Base-by-base conservation (phyloP, 495 filamentous ascomycete species). In the Lasiosphaeria ovina region DNA sequence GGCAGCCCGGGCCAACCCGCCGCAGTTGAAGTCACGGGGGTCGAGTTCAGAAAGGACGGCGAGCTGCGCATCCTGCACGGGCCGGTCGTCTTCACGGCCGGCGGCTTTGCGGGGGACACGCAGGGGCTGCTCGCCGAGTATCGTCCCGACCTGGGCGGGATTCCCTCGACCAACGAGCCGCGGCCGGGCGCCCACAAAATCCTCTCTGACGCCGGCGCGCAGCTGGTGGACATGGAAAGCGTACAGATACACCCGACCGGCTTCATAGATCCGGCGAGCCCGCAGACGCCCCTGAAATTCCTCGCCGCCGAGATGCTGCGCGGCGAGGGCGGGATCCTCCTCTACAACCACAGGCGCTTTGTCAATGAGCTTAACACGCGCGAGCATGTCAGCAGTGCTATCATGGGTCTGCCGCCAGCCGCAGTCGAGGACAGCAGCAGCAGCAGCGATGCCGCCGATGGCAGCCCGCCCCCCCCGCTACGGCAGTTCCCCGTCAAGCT, bases 231-330 rank as follows among this genome's bases (percentile, higher is more conserved):
- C 58, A 86, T 87, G 83, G 79, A 82, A 3, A 69, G 70, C 56
- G 81, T 85, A 11, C 82, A 85, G 67, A 75, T 85, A 24, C 82
- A 85, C 66, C 89, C 89, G 4, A 91, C 89, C 3, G 87, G 87
- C 54, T 85, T 92, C 51, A 79, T 91, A 3, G 89, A 91, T 69
- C 86, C 88, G 24, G 83, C 66, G 8, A 62, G 67, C 47, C 66
- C 73, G 3, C 11, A 36, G 1, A 61, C 67, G 6, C 60, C 66
- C 38, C 70, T 83, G 36, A 85, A 86, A 68, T 82, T 87, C 63
- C 75, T 86, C n/a, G 83, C 84, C 0, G 83, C 84, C 0, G 84
- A 87, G 68, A 73, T 83, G 51, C 66, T 87, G 35, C 67, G 83
- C 0, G 83, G 83, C 0, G 83, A 86, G 64, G 84, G 83, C 4